Base-by-base conservation (phyloP, 192 early-diverging fungal genomes). In the Martensiomyces pterosporus region DNA sequence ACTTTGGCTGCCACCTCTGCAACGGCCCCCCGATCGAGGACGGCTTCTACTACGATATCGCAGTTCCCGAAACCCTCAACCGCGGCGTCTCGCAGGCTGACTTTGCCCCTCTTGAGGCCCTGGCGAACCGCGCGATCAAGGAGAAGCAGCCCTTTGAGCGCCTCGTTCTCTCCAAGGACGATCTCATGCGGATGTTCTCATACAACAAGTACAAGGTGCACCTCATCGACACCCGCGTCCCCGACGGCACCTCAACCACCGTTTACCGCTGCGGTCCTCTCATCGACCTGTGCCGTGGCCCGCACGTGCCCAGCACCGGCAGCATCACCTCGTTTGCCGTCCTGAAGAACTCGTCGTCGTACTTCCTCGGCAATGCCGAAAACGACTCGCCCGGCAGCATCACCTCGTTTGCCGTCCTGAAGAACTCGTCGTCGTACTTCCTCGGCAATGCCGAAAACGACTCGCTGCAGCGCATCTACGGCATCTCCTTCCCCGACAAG, bases 371-470 rank as follows among this genome's bases (percentile, higher is more conserved):
- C 53, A 89, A 97, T 61, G 82, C 93, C 47, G 91, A 89, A 50
- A 97, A 97, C 76, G 97, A 97, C 62, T 93, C 94, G 35, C 82
- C n/a, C n/a, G n/a, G n/a, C n/a, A 82, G 80, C 49, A 92, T 99
- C 73, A 95, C 92, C 78, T 85, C 92, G 24, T 86, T 99, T 57
- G 78, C 83, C 13, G 85, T 99, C 39, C 84, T 82, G 47, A 97
- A 96, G 90, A 97, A 92, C 84, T 99, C 97, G 47, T 78, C 97
- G 13, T 93, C 94, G 37, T 97, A 99, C 82, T 99, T 97, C 69
- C 77, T 99, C 62, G 97, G 91, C 53, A 89, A 97, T 61, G 82
- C 93, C 47, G 91, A 89, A 50, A 97, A 97, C 76, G 97, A 97
- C 62, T 93, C 94, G 35, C 82, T 99, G 41, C 97, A 99, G 78